A percentile compares a stretch with the other conserved stretches of the same genome.
Conservation (phyloP, 805 yeast genomes). For the Pichia membranifaciens region DNA sequence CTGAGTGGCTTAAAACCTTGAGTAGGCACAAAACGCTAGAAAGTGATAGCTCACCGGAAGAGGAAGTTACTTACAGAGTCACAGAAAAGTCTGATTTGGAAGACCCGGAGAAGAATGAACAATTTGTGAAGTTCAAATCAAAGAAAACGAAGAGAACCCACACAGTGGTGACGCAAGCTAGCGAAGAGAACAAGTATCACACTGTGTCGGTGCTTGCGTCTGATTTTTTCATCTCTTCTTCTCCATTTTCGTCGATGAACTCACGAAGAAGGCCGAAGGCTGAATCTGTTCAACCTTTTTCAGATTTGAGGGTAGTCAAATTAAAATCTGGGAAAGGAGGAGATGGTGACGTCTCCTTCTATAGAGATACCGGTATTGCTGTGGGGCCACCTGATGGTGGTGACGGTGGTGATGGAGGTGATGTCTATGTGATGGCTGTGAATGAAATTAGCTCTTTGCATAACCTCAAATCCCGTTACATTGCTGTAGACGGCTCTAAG, state of each 20-base stretch:
- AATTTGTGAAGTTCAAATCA: constrained; percentile 12
- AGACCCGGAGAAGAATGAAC: constrained; percentile 16
- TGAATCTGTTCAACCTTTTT: constrained; percentile 37
- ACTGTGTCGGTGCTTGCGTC: constrained; percentile 28
- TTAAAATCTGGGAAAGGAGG: constrained; percentile 84
- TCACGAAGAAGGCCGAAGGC: constrained; percentile 39
- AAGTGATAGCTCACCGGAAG: background rate
- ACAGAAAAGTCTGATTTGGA: constrained; percentile 19
- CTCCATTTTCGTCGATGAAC: constrained; percentile 34
- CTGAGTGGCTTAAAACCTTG: constrained; percentile 25
- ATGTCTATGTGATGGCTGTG: constrained; percentile 75
- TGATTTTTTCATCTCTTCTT: constrained; percentile 30
- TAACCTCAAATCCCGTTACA: constrained; percentile 57
- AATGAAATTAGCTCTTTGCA: constrained; percentile 68
- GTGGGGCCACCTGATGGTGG: constrained; percentile 99
- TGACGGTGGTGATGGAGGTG: constrained; percentile 94
- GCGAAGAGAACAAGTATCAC: constrained; percentile 18
- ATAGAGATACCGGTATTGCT: constrained; percentile 77
- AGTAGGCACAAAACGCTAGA: constrained; percentile 5
- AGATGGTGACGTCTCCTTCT: constrained; percentile 77
- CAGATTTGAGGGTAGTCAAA: constrained; percentile 64
- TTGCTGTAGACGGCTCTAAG: constrained; percentile 62
- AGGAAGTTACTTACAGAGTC: constrained; percentile 19
- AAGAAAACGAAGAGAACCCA: constrained; percentile 11
- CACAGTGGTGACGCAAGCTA: constrained; percentile 16